Evolutionary conservation across 202 grass and related monocot species (phyloP).

Genomic region (Brachypodium distachyon): DNA sequence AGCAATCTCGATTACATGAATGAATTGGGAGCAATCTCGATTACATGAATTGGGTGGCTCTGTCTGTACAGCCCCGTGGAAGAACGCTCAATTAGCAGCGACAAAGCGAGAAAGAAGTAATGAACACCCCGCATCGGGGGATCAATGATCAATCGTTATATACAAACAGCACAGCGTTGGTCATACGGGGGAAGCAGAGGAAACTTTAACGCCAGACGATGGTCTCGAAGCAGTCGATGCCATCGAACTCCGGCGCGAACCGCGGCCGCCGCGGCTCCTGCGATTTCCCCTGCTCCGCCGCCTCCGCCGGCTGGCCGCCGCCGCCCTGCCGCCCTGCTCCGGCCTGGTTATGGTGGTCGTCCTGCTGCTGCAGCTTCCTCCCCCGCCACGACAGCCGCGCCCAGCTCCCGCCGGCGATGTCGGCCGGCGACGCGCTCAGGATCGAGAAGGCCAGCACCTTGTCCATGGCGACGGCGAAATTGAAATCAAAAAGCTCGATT

Average conservation of each 20-base stretch:
- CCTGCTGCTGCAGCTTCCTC: too few relatives aligned
- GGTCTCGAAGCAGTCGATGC: constrained; percentile 71
- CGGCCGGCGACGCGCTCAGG: constrained; percentile 44
- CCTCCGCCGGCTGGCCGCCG: background rate
- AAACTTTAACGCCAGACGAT: constrained; percentile 43
- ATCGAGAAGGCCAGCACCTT: constrained; percentile 57
- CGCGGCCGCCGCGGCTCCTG: constrained; percentile 8
- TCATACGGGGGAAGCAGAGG: too few relatives aligned
- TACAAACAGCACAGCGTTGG: too few relatives aligned
- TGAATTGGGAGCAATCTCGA: too few relatives aligned
- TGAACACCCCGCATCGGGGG: too few relatives aligned
- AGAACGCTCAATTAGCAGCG: too few relatives aligned
- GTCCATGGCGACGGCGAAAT: constrained; percentile 28
- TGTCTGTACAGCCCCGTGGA: too few relatives aligned
- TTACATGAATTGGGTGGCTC: too few relatives aligned
- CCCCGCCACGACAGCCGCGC: constrained; percentile 22
- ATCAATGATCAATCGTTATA: too few relatives aligned
- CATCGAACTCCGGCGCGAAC: constrained; percentile 62
- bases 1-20: too few relatives aligned
- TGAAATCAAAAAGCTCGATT: too few relatives aligned
- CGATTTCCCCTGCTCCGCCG: background rate
- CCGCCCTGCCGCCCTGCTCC: background rate
- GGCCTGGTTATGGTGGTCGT: background rate
- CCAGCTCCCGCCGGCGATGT: constrained; percentile 15
- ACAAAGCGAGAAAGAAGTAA: too few relatives aligned